Evolutionary conservation across 1,139 yeast species (phyloP), one percentile per base, ranked within the genome.

Genomic region (Yamadazyma oceani): DNA sequence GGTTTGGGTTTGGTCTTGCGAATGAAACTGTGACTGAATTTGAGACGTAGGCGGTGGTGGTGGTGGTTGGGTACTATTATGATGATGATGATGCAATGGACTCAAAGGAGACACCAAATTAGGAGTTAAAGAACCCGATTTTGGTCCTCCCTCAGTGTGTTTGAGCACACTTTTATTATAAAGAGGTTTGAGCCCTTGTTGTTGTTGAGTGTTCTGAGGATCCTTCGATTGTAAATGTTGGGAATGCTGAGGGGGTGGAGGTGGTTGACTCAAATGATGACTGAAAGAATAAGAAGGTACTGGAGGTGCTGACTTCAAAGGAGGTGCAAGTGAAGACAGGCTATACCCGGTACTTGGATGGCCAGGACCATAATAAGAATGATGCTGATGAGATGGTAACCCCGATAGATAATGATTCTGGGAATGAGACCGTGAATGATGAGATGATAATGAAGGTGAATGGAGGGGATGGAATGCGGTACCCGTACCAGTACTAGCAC

Each of bases 31-130:
- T 15, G 24, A 16, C 4, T 21, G 35, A 29, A 21, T 24, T 26
- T 21, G 33, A n/a, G 26, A 30, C 6, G 17, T 32, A 15, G 35
- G 35, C 8, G 22, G 36, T 17, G n/a, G 25, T 11, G 24, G 32
- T 6, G 15, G 15, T 16, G 26, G 29, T 21, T 32, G 28, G 9
- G 10, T 27, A 15, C 21, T 15, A 17, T 31, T 26, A 14, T 27
- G 32, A 17, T 38, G 34, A 32, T 65, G 73, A 46, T 65, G 72
- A 48, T 67, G 69, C 27, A 69, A 55, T 17, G 75, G 75, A 17
- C 67, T 60, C 34, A 70, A 54, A 8, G 75, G 75, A 39, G 68
- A 62, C 12, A 64, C 66, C 49, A 66, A 49, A 41, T 58, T 58
- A 5, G 70, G 68, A 12, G 62, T 58, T 28, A 55, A 51, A n/a